A percentile compares a stretch with the other conserved stretches of the same genome.
These are phyloP conservation scores for Carallia brachiata DNA, from an alignment of 345 rosid genomes.

Conservation along the genomic window DNA sequence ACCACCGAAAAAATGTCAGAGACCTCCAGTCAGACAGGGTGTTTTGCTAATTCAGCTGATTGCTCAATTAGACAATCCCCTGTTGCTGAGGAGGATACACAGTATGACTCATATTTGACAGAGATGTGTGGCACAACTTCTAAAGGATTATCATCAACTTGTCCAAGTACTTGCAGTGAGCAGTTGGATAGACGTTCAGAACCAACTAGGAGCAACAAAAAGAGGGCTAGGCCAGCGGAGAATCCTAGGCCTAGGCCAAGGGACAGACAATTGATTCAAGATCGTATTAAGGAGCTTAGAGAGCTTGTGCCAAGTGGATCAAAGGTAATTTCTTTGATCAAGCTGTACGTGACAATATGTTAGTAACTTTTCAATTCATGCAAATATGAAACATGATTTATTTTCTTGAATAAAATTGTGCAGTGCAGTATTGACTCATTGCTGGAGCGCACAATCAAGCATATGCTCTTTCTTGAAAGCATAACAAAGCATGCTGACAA, in stretches of 20 bases:
- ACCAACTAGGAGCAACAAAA: slow-evolving; percentile 62
- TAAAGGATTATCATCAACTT: slow-evolving; percentile 65
- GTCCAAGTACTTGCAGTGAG: slow-evolving; percentile 65
- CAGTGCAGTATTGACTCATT: slow-evolving; percentile 99
- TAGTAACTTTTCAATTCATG: slow-evolving; percentile 4
- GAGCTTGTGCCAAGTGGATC: slow-evolving; percentile 95
- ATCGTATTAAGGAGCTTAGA: slow-evolving; percentile 92
- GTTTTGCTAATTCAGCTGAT: slow-evolving; percentile 38
- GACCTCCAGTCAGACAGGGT: slow-evolving; percentile 45
- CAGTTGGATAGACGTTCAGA: slow-evolving; percentile 59
- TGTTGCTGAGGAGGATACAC: slow-evolving; percentile 40
- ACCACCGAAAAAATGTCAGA: slow-evolving; percentile 49
- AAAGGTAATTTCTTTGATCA: slow-evolving; percentile 59
- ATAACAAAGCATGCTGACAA: slow-evolving; percentile 85
- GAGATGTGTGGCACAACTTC: slow-evolving; percentile 58
- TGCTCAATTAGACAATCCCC: slow-evolving; percentile 47
- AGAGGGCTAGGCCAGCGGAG: slow-evolving; percentile 86
- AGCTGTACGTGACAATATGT: slow-evolving; percentile 1
- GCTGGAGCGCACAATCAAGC: slow-evolving; percentile 93
- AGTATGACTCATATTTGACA: slow-evolving; percentile 45
- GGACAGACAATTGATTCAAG: slow-evolving; percentile 96
- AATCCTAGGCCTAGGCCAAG: slow-evolving; percentile 90
- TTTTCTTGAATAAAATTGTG: slow-evolving; percentile 33
- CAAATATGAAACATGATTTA: slow-evolving; percentile 8
- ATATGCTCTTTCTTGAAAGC: slow-evolving; percentile 81